A percentile compares a stretch with the other conserved stretches of the same genome.
These are phyloP conservation scores for Coemansia erecta DNA, from an alignment of 192 early-diverging fungal species.

Conservation along the genomic window DNA sequence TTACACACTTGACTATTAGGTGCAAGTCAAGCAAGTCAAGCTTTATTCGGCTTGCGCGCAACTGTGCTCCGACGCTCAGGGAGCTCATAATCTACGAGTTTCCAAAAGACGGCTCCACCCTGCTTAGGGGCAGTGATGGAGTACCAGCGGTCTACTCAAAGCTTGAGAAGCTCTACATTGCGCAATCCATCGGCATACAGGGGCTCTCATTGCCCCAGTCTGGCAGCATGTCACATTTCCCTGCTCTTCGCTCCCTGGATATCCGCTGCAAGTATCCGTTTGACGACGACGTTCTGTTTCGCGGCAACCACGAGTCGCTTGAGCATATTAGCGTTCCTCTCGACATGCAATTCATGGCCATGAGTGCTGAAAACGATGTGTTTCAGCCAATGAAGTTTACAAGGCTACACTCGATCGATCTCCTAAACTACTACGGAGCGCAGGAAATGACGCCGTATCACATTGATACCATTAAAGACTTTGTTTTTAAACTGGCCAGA, in stretches of 20 bases:
- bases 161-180: not conserved
- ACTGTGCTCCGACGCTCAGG: not conserved
- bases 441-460: constrained; percentile 1
- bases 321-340: constrained; percentile 3
- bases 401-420: not conserved
- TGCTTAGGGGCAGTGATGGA: not conserved
- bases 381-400: not conserved
- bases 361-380: not conserved
- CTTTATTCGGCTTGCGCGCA: not conserved
- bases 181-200: not conserved
- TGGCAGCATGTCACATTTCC: not conserved
- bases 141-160: not conserved
- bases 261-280: constrained; percentile 7
- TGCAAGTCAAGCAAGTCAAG: not conserved
- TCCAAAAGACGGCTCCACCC: not conserved
- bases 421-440: not conserved
- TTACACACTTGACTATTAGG: not conserved
- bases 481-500: not conserved
- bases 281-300: not conserved
- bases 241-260: not conserved
- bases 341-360: not conserved
- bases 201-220: not conserved
- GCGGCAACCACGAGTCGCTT: not conserved
- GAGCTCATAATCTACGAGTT: not conserved
- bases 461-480: not conserved